Evolutionary conservation across 345 rosid genomes (phyloP), one percentile per base, ranked within the genome.

Genomic region (Dimocarpus longan): DNA sequence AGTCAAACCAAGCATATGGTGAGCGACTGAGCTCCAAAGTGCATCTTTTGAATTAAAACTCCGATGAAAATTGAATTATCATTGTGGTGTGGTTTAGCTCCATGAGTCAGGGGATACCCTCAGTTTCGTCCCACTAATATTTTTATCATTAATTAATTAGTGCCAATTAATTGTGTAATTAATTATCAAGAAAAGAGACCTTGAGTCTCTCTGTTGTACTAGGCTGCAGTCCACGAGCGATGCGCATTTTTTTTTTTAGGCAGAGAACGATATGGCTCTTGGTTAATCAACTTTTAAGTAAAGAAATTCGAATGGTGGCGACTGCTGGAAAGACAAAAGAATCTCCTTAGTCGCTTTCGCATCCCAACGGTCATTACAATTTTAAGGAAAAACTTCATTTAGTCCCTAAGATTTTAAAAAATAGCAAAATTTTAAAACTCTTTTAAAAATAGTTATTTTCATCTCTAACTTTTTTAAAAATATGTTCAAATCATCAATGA

Each of bases 101-200:
- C 92, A 75, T 78, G 71, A 78, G 74, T 73, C 74, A 75, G 80
- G 91, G 93, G 87, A 89, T 75, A 78, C 83, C 84, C 78, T 18
- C 59, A 73, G 66, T 70, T 63, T 60, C 86, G 75, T 43, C 85
- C 79, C 37, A 76, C 73, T 57, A 69, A 63, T 43, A 48, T 24
- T 65, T 28, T n/a, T 46, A 28, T 18, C n/a, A 43, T 64, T 75
- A 40, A 43, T 24, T 52, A 57, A 73, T 50, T 57, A 16, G n/a
- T 28, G n/a, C 1, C 8, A 70, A 39, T 46, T 48, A 19, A 32
- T 44, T 46, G 50, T 18, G 46, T 75, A 46, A 10, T 10, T 44
- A 18, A 3, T 10, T 12, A 22, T 46, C 52, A 40, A 63, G 67
- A 52, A 75, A 56, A 75, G 42, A n/a, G 54, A 48, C 46, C 65